Base-by-base conservation (phyloP, 345 rosid genomes). In the Eucalyptus virginea region DNA sequence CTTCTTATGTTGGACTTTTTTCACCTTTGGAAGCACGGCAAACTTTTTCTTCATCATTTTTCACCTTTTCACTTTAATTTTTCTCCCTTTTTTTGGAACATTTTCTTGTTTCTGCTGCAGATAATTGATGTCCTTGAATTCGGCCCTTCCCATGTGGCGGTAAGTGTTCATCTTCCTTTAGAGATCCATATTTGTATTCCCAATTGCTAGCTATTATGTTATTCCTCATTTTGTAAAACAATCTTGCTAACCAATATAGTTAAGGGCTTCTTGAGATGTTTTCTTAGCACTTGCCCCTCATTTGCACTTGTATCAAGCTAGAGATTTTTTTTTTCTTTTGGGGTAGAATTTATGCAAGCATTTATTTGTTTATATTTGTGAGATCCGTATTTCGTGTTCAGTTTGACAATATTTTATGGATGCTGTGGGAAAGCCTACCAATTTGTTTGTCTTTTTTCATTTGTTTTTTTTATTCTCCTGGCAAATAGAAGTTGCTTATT, bases 61-160 rank as follows among this genome's bases (percentile, higher is more conserved):
- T 60, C 56, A 28, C 32, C 69, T 60, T 60, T 60, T 28, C 69
- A 60, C 15, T 28, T 60, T 6, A 28, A 28, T 6, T 60, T 60
- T 60, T 60, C 32, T 60, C 32, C 32, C 28, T 8, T 28, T 60
- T 28, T 28, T 11, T 60, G 5, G 28, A 65, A 30, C 72, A 30
- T n/a, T 65, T 15, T n/a, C 77, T 65, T 65, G 7, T 87, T 81
- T 89, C 52, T 89, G 87, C 88, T 93, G 93, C 98, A 98, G 99
- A 93, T 97, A 54, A 90, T 98, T 90, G 98, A 97, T 94, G 99
- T 95, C 92, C 91, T 98, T 94, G 96, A 95, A 90, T 94, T 97
- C 87, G 90, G 93, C 67, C 99, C 99, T 91, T 93, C 99, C 51
- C 98, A 96, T 93, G 98, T 95, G 81, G 99, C 96, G 94, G 99